Base-by-base conservation (phyloP, 2,329 filamentous ascomycete genomes). In the Aspergillus latus region DNA sequence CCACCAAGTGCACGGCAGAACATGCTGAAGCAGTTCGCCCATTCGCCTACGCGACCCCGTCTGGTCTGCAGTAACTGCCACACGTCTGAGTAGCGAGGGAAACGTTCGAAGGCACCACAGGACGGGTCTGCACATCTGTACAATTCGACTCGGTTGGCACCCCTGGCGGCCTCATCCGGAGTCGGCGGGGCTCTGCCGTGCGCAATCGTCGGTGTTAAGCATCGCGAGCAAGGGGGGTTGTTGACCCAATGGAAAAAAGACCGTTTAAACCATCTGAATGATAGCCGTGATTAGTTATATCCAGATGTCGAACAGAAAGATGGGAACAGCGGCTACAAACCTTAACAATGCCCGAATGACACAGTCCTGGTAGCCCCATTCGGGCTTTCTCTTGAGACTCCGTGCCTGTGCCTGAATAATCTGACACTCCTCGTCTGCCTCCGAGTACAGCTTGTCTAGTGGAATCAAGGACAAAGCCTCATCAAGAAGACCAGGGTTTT, bases 21-120 rank as follows among this genome's bases (percentile, higher is more conserved):
- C 94, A 97, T 97, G 77, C 88, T 93, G 78, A 99, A 99, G 81
- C 92, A 97, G 76, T 97, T 97, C 64, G 91, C 92, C 92, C 94
- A 97, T 78, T 99, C 94, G 59, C 94, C 94, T 59, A 88, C 88
- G 64, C 94, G 87, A 36, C 94, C 94, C 64, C 89, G 84, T 64
- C 90, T 82, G 29, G 91, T 95, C 73, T 97, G 89, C 43, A 99
- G 78, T 59, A 97, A 77, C 49, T 92, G 88, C 87, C 95, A 97
- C 28, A 96, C 93, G 71, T 99, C 93, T 58, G 90, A 93, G 73
- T 96, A 97, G 59, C 94, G 85, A 39, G 94, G 92, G 65, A 97
- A 99, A 61, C 93, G 86, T 73, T 97, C 93, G 68, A 87, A 91
- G 29, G 86, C 83, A 48, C 86, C 84, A 73, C 93, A 99, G 46